phyloP scores from a whole-genome alignment of 371 early-diverging fungal genomes.

The Smittium culicis region DNA sequence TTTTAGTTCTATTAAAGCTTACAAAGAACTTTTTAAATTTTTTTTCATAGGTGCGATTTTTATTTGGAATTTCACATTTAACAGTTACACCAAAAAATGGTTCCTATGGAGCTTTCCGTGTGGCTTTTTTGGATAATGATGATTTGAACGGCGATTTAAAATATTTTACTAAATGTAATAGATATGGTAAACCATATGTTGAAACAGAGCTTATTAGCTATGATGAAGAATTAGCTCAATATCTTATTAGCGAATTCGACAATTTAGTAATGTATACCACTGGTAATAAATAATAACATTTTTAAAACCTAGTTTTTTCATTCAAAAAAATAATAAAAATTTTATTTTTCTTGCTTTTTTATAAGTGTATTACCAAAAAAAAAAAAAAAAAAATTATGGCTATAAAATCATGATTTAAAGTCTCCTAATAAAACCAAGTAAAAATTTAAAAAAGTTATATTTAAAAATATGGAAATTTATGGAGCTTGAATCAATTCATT shows the following conservation, averaged over 20 bases:
- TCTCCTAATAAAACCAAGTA: not conserved
- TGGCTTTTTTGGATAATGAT: slow-evolving; percentile 31
- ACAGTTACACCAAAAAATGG: slow-evolving; percentile 45
- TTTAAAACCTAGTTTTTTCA: not conserved
- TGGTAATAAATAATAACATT: not conserved
- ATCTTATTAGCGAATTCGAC: slow-evolving; percentile 19
- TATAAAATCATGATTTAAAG: not conserved
- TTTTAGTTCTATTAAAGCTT: too few species aligned
- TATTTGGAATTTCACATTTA: slow-evolving; percentile 39
- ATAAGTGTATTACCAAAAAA: not conserved
- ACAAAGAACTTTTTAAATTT: too few species aligned
- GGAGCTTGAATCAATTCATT: too few species aligned
- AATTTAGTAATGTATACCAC: slow-evolving; percentile 10
- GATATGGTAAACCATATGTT: slow-evolving; percentile 34
- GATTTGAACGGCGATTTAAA: slow-evolving; percentile 34
- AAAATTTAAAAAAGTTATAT: not conserved
- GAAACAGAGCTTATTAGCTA: slow-evolving; percentile 17
- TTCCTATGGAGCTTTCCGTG: slow-evolving; percentile 35
- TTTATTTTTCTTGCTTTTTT: too few species aligned
- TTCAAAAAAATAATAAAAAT: not conserved
- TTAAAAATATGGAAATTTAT: not conserved
- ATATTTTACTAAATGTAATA: slow-evolving; percentile 33
- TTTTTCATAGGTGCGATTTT: slow-evolving; percentile 19
- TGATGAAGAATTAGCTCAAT: slow-evolving; percentile 18
- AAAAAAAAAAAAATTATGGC: not conserved